Evolutionary conservation across 2,329 filamentous ascomycete genomes (phyloP), one percentile per base, ranked within the genome.

Genomic region (Arthrinium puccinioides): DNA sequence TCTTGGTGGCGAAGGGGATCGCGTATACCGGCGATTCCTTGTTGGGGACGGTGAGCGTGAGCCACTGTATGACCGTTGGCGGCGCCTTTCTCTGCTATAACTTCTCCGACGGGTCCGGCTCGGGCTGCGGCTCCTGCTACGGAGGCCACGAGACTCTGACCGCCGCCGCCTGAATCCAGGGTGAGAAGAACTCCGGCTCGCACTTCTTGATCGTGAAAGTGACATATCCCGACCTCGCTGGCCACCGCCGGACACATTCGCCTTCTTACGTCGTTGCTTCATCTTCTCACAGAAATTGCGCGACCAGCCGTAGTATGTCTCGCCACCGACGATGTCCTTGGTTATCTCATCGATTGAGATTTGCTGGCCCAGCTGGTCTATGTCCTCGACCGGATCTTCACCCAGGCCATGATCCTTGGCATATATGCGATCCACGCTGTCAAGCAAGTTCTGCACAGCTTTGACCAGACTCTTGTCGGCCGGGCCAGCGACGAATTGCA

Each of bases 221-320:
- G 66, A 65, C 2, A 26, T 33, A 5, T 57, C 61, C 19, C 61
- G 55, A 5, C 48, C 45, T 13, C 51, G 49, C 30, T 33, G 42
- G 5, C 46, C 47, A n/a, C 45, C 43, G 5, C 43, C 45, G 5
- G 43, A 38, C 11, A 21, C 46, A 33, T 41, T 47, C 10, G 48
- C 48, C 38, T 61, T 66, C 30, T 55, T 63, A 20, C 55, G 60
- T 25, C 73, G 67, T 35, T 68, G 63, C 60, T 82, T 87, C 83
- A 92, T 92, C 52, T 83, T 84, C 47, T 86, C 70, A 55, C 86
- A 94, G 48, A 94, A 92, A 1, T 68, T 67, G 26, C 76, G 73
- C 5, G 87, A 90, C 88, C 88, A 94, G 43, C 87, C 88, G 54
- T 94, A 94, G 57, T 94, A 94, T 1, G 84, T 86, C 44, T 86